Percentiles rank a stretch among this genome's conserved stretches.
These are phyloP conservation scores for Podospora pseudoanserina DNA, from an alignment of 495 filamentous ascomycete genomes.

Conservation along the genomic window DNA sequence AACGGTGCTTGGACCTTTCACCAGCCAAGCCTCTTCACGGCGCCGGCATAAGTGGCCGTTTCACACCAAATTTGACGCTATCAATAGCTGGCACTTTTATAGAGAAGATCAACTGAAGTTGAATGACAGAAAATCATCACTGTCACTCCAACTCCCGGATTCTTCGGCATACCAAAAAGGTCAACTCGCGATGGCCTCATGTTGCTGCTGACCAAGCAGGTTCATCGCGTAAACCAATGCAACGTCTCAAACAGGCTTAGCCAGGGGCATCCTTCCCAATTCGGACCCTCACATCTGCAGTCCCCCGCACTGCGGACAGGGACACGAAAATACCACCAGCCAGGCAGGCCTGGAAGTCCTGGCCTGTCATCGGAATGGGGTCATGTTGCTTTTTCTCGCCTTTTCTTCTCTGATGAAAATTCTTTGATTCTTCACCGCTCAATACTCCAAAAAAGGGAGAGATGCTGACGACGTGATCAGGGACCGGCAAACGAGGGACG, in stretches of 20 bases:
- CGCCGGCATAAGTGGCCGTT: neutral
- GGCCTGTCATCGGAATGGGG: neutral
- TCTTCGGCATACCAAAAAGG: neutral
- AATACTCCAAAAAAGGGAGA: neutral
- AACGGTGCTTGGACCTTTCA: neutral
- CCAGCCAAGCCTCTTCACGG: neutral
- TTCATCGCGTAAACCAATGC: slow-evolving; percentile 7
- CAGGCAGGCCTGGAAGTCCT: neutral
- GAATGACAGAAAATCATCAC: neutral
- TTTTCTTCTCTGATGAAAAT: neutral
- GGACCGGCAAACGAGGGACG: too few species aligned
- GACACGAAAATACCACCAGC: slow-evolving; percentile 1
- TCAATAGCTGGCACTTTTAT: neutral
- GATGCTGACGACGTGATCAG: too few species aligned
- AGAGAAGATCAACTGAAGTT: neutral
- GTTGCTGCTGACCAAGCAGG: neutral
- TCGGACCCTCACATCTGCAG: slow-evolving; percentile 12
- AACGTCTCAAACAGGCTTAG: slow-evolving; percentile 20
- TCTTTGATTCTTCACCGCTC: neutral
- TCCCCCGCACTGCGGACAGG: slow-evolving; percentile 3
- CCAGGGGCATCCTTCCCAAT: slow-evolving; percentile 17
- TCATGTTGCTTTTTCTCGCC: neutral
- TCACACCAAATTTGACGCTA: neutral
- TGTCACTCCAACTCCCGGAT: neutral
- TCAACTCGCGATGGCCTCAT: neutral